phyloP scores from a whole-genome alignment of 2,329 filamentous ascomycete genomes.

The Penicillium freii region DNA sequence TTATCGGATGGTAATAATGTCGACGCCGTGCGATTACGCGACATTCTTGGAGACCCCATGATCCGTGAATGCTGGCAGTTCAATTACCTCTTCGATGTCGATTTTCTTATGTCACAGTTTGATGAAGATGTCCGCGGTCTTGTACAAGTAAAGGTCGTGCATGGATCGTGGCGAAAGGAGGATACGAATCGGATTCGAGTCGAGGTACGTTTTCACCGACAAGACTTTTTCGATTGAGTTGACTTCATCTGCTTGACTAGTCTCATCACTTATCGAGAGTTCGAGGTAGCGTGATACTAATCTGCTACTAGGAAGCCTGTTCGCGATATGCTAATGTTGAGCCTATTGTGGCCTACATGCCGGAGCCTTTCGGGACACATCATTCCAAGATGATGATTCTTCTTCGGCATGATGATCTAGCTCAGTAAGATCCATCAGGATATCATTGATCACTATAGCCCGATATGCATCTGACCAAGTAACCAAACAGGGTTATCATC shows the following conservation, averaged over 20 bases:
- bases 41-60: constrained; percentile 71
- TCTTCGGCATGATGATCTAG: constrained; percentile 70
- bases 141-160: constrained; percentile 58
- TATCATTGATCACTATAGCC: not conserved
- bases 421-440: constrained; percentile 50
- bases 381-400: constrained; percentile 86
- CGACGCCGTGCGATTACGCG: constrained; percentile 63
- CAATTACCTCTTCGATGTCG: constrained; percentile 56
- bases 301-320: constrained; percentile 55
- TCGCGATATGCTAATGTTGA: constrained; percentile 64
- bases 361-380: constrained; percentile 82
- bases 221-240: not conserved
- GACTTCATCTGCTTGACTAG: no score
- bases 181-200: constrained; percentile 58
- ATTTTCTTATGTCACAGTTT: constrained; percentile 61
- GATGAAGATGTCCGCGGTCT: constrained; percentile 55
- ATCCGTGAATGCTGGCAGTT: constrained; percentile 63
- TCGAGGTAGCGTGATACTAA: not conserved
- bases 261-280: not conserved
- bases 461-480: not conserved
- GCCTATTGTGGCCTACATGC: constrained; percentile 72
- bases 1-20: constrained; percentile 60
- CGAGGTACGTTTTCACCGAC: constrained; percentile 46
- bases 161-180: constrained; percentile 68
- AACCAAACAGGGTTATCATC: constrained; percentile 60